A percentile compares a stretch with the other conserved stretches of the same genome.
phyloP scores from a whole-genome alignment of 176 grass and related monocot species.

The Zea luxurians region DNA sequence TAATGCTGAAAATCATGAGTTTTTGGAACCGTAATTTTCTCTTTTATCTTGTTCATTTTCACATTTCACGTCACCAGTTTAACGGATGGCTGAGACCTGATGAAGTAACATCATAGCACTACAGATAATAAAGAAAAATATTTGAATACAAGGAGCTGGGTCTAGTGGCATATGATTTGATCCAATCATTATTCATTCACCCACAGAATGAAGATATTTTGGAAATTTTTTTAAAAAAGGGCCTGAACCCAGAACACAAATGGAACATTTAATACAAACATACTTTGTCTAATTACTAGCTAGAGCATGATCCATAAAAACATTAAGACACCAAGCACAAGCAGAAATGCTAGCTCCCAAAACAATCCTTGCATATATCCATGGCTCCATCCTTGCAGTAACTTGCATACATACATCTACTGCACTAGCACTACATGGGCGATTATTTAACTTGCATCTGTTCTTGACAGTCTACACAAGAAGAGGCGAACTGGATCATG shows the following conservation, averaged over 20 bases:
- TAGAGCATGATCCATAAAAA: background rate
- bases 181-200: background rate
- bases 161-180: background rate
- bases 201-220: background rate
- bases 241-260: background rate
- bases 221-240: background rate
- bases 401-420: background rate
- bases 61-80: background rate
- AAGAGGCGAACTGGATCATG: background rate
- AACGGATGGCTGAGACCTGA: background rate
- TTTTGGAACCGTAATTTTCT: background rate
- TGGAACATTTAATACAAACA: background rate
- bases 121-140: background rate
- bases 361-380: background rate
- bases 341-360: background rate
- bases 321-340: background rate
- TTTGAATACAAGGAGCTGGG: background rate
- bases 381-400: background rate
- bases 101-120: background rate
- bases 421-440: background rate
- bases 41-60: background rate
- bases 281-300: background rate
- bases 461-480: slow-evolving; percentile 10
- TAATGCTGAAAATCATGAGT: background rate
- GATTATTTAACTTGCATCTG: background rate